Evolutionary conservation across 2,329 filamentous ascomycete genomes (phyloP), one percentile per base, ranked within the genome.

Genomic region (Pestalotiopsis sp.): DNA sequence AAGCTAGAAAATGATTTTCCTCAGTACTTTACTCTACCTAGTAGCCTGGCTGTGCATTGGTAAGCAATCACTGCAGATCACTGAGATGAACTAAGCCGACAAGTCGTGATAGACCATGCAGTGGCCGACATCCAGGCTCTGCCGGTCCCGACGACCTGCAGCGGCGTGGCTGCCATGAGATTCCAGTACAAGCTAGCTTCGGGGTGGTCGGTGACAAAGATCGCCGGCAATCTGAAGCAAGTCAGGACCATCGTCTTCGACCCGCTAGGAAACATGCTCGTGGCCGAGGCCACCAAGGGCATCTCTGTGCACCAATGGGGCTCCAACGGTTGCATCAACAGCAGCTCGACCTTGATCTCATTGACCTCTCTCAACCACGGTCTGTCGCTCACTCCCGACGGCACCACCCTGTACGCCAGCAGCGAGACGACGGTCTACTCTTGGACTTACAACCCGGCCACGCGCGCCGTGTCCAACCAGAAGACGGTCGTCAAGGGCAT

Each of bases 401-500:
- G 81, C 65, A 78, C 70, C 70, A 81, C 78, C 11, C 68, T 83
- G 36, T 82, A 81, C 66, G 81, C 81, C 45, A 80, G 78, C 66
- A 79, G 78, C 52, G 78, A 81, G 73, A 79, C 77, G 17, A 76
- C 79, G 1, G 85, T 86, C 7, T 90, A 83, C 76, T 81, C 84
- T 27, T 91, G 88, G 86, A 77, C 79, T 45, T 92, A 92, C 74
- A 82, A 90, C 75, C 76, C 85, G 9, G 76, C 77, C 5, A 79
- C 82, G 5, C 80, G 82, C 66, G 84, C 84, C 13, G 83, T 84
- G 59, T 80, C 80, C 61, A 80, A 79, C 68, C 82, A 84, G 68
- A 79, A 79, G 73, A 79, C 80, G 4, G 75, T 81, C 20, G 75
- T 83, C 23, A 75, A 72, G 64, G 77, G 78, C 69, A 83, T 83